Base-by-base conservation (phyloP, 352 stramenopile genomes). In the Phytophthora pistaciae region DNA sequence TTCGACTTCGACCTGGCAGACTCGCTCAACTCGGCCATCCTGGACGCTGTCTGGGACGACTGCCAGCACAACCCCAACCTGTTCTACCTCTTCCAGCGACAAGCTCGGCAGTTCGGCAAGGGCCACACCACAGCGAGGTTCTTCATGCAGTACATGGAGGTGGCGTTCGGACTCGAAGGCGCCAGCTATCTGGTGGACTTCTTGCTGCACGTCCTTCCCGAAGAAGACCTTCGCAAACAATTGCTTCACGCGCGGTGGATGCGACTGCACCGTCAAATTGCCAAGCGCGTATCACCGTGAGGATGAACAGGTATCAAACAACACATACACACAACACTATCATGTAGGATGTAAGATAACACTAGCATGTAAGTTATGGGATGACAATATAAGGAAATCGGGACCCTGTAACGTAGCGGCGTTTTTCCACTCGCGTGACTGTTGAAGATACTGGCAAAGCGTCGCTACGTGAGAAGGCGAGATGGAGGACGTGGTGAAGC, bases 11-110 rank as follows among this genome's bases (percentile, higher is more conserved):
- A 86, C 54, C 64, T 82, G 23, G 87, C 86, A 16, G 87, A 96
- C 46, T 75, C 78, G 18, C 77, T 96, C 25, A 94, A 95, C 65
- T 71, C 80, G 8, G 83, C 86, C 3, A 91, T 96, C 23, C 66
- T 96, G 8, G 85, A 93, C 67, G 89, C 87, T 5, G 87, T 96
- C 4, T 96, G 89, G 89, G 84, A 94, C 61, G 88, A 94, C 63
- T 95, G 88, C 58, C 75, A 93, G 56, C 87, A 96, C 64, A 95
- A 96, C 48, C 89, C 89, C 6, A 94, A 85, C 67, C 69, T 92
- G 18, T 96, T 96, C 65, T 80, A 93, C 46, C 77, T 92, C 29
- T 96, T 96, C 64, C 83, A 94, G 77, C 84, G 80, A 8, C 87
- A 94, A 48, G 88, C 89, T 25, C 84, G 80, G 38, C 83, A 95